phyloP scores from a whole-genome alignment of 2,329 filamentous ascomycete genomes.

The Calonectria honghensis region DNA sequence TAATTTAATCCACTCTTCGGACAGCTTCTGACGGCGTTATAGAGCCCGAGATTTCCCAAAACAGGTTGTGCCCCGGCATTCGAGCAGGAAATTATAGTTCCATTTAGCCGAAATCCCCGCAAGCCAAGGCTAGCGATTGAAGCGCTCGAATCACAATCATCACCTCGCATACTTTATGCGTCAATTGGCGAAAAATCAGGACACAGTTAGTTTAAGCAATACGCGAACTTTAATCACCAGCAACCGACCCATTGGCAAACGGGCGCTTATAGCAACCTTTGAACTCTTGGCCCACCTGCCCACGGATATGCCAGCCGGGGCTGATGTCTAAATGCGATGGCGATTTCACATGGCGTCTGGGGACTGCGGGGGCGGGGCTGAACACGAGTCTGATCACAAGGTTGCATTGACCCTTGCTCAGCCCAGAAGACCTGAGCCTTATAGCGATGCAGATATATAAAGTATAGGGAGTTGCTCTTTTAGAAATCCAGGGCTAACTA shows the following conservation, averaged over 20 bases:
- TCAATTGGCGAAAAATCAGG: constrained; percentile 13
- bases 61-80: not conserved
- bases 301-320: not conserved
- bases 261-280: constrained; percentile 30
- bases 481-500: not conserved
- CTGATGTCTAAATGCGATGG: not conserved
- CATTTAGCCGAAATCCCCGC: constrained; percentile 30
- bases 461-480: not conserved
- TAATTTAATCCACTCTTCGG: constrained; percentile 4
- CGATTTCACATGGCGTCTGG: constrained; percentile 12
- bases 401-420: not conserved
- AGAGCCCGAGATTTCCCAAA: constrained; percentile 18
- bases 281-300: not conserved
- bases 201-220: not conserved
- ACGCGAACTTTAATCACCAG: constrained; percentile 23
- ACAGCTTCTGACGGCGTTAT: not conserved
- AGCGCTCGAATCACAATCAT: constrained; percentile 37
- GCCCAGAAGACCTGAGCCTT: not conserved
- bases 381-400: not conserved
- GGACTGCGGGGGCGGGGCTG: constrained; percentile 25
- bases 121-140: constrained; percentile 20
- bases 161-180: not conserved
- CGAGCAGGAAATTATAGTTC: constrained; percentile 20
- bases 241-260: constrained; percentile 31
- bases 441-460: constrained; percentile 1